phyloP scores from a whole-genome alignment of 805 yeast species.

The Yamadazyma phyllophila region DNA sequence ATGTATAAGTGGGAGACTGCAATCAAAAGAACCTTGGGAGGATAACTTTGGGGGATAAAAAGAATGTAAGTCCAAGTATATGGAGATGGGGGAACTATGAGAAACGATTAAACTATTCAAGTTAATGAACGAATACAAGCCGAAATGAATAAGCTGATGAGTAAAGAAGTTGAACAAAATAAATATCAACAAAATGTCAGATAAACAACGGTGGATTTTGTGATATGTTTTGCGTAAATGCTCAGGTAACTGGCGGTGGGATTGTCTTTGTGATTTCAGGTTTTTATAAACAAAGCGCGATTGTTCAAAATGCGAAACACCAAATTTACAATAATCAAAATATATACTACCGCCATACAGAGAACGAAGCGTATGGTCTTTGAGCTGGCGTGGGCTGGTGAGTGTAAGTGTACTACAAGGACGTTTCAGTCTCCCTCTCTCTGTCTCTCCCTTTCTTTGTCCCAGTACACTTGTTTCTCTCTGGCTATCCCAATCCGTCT shows the following conservation, averaged over 20 bases:
- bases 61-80: no score
- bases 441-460: no score
- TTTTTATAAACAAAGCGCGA: conserved; percentile 13
- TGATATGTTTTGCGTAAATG: neutral
- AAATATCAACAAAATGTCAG: neutral
- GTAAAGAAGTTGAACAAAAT: neutral
- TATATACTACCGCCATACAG: no score
- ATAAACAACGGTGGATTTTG: neutral
- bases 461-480: no score
- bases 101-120: no score
- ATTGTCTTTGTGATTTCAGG: conserved; percentile 8
- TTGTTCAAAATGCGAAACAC: conserved; percentile 8
- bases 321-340: neutral
- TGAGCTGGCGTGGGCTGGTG: no score
- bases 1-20: neutral
- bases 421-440: no score
- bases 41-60: neutral
- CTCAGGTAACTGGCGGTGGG: neutral
- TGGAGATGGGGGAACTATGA: no score
- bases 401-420: no score
- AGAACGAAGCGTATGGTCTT: no score
- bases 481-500: no score
- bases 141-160: no score
- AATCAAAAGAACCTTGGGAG: conserved; percentile 2
- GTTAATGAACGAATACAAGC: neutral